These are phyloP conservation scores for Ascochyta pisi DNA, from an alignment of 2,329 filamentous ascomycete species.

Conservation along the genomic window DNA sequence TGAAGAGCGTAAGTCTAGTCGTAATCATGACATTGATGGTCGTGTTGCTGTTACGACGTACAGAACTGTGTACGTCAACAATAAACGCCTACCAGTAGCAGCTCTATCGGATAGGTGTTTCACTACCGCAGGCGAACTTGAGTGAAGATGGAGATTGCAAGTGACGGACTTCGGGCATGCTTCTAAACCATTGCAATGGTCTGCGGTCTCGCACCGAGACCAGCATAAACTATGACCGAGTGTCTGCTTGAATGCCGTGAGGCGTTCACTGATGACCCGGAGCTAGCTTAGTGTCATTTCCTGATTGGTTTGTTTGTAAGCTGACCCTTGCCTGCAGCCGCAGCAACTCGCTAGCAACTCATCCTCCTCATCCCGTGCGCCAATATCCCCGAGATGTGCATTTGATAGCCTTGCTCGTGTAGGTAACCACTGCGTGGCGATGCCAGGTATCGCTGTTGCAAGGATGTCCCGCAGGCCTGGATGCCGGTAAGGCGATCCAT, in stretches of 20 bases:
- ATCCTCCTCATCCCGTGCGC: neutral
- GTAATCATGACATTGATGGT: no score
- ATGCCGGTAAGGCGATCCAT: neutral
- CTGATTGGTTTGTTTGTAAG: constrained; percentile 4
- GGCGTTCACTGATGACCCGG: constrained; percentile 16
- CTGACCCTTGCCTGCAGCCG: neutral
- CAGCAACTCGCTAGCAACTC: constrained; percentile 5
- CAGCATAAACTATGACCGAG: neutral
- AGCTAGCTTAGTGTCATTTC: neutral
- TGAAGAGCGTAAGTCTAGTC: no score
- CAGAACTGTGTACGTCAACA: no score
- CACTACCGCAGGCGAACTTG: neutral
- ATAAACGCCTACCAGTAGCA: no score
- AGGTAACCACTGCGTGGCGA: neutral
- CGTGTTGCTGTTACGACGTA: no score
- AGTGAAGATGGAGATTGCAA: neutral
- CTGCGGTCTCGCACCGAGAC: constrained; percentile 6
- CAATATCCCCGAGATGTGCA: neutral
- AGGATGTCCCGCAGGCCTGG: neutral
- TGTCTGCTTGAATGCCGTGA: constrained; percentile 5
- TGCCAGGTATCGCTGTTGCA: no score
- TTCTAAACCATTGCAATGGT: neutral
- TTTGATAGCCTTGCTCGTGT: neutral
- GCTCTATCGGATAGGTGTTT: neutral
- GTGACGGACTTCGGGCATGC: constrained; percentile 15